Evolutionary conservation across 73 alveolate genomes (phyloP).

Genomic region (Tetrahymena malaccensis): DNA sequence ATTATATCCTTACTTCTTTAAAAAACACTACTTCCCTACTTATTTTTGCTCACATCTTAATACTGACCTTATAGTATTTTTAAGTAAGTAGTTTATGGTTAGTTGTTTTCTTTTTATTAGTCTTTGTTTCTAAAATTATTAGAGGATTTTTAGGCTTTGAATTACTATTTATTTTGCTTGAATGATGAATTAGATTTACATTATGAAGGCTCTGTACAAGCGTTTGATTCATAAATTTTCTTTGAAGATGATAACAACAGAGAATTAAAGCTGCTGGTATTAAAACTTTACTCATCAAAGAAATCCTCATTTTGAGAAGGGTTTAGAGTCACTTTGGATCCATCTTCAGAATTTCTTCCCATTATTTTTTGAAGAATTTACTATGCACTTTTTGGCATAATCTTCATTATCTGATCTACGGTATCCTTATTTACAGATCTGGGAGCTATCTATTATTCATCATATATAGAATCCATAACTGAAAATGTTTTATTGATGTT

Average conservation of each 20-base stretch:
- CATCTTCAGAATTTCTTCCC: background rate
- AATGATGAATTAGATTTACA: background rate
- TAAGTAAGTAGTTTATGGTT: background rate
- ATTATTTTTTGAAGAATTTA: background rate
- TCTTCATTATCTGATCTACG: background rate
- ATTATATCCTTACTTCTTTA: background rate
- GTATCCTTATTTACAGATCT: background rate
- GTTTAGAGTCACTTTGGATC: background rate
- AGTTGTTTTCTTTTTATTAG: background rate
- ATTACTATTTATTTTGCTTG: background rate
- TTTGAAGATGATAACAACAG: background rate
- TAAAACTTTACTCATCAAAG: background rate
- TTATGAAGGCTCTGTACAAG: background rate
- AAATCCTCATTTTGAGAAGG: background rate
- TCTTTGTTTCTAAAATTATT: background rate
- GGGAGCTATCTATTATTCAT: background rate
- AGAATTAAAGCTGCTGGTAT: background rate
- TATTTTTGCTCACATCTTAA: background rate
- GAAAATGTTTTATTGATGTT: background rate
- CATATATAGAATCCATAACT: background rate
- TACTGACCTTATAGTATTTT: background rate
- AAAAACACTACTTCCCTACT: background rate
- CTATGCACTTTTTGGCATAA: background rate
- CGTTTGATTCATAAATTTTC: background rate
- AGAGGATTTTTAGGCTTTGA: background rate